phyloP scores from a whole-genome alignment of 345 rosid species.

The Dovyalis caffra region DNA sequence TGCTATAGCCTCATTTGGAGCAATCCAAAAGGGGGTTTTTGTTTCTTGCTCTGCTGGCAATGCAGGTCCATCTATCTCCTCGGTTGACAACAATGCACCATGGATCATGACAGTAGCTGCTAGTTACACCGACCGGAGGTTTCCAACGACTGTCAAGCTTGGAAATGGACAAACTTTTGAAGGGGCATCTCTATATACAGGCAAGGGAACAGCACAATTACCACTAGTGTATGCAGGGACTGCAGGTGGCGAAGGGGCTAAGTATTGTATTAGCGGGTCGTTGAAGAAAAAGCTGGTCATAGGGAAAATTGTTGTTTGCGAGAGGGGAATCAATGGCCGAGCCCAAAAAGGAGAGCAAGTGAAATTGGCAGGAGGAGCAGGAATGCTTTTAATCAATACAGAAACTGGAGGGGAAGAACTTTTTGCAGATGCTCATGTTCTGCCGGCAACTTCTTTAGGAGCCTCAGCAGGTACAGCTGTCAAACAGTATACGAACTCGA shows the following conservation, averaged over 20 bases:
- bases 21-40: conserved; percentile 55
- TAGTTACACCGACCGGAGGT: conserved; percentile 62
- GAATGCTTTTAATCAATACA: conserved; percentile 57
- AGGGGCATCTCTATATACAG: conserved; percentile 55
- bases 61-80: conserved; percentile 56
- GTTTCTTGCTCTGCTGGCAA: conserved; percentile 86
- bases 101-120: conserved; percentile 95
- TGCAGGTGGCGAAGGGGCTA: conserved; percentile 51
- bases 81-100: conserved; percentile 60
- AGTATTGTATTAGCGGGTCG: conserved; percentile 35
- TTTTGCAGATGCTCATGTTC: conserved; percentile 57
- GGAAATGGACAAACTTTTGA: conserved; percentile 41
- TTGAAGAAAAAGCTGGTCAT: conserved; percentile 32
- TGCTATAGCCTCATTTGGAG: conserved; percentile 62
- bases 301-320: conserved; percentile 45
- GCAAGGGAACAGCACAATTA: conserved; percentile 34
- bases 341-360: conserved; percentile 36
- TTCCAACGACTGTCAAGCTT: conserved; percentile 54
- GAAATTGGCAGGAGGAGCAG: conserved; percentile 60
- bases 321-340: conserved; percentile 17
- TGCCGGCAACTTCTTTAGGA: conserved; percentile 58
- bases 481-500: conserved; percentile 39
- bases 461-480: conserved; percentile 44
- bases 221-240: conserved; percentile 48
- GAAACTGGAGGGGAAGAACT: conserved; percentile 58